phyloP scores from a whole-genome alignment of 257 asterid genomes.

The Scutellaria galericulata region DNA sequence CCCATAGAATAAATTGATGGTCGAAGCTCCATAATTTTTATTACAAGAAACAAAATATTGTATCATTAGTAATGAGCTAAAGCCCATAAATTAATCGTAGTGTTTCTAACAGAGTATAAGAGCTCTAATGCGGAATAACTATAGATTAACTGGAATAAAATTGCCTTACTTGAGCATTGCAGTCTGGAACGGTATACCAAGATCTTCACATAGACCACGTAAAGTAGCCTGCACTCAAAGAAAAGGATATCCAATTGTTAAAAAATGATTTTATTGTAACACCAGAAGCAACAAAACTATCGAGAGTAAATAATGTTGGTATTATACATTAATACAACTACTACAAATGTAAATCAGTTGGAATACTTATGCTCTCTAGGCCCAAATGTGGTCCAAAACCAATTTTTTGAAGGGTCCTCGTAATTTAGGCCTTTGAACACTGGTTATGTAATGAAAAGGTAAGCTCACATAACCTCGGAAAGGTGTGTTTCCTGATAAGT shows the following conservation, averaged over 20 bases:
- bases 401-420: too few species aligned
- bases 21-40: not conserved
- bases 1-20: conserved; percentile 11
- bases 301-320: not conserved
- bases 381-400: not conserved
- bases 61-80: too few species aligned
- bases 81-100: not conserved
- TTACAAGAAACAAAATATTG: too few species aligned
- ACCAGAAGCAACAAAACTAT: not conserved
- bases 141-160: not conserved
- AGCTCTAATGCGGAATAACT: conserved; percentile 11
- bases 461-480: too few species aligned
- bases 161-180: conserved; percentile 84
- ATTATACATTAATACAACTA: not conserved
- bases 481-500: too few species aligned
- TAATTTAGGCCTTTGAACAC: too few species aligned
- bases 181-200: conserved; percentile 78
- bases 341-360: not conserved
- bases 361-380: not conserved
- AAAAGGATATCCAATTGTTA: conserved; percentile 25
- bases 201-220: conserved; percentile 76
- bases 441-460: not conserved
- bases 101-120: conserved; percentile 2
- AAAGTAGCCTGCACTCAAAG: conserved; percentile 58
- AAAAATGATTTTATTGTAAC: conserved; percentile 17